These are phyloP conservation scores for Mycena vulgaris DNA, from an alignment of 768 basidiomycete species.

Conservation along the genomic window DNA sequence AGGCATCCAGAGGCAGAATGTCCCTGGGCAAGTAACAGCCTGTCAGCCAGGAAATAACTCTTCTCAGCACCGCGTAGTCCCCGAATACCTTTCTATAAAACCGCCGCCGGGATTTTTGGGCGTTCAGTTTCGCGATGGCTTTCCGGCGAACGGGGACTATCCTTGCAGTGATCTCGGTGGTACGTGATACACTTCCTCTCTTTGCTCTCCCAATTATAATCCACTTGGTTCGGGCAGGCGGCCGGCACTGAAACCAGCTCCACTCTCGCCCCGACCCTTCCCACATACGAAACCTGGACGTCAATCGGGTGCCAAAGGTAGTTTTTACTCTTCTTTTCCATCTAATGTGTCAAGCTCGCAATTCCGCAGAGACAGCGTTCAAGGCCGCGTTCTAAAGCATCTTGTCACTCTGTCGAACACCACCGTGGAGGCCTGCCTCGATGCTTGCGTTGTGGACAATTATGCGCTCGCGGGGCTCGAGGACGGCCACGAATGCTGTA, in stretches of 20 bases:
- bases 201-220: not conserved
- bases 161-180: not conserved
- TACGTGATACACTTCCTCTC: not conserved
- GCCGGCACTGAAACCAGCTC: not conserved
- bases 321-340: not conserved
- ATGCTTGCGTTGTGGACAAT: slow-evolving; percentile 4
- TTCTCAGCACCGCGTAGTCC: not conserved
- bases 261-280: not conserved
- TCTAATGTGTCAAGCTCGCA: too few relatives aligned
- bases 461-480: slow-evolving; percentile 6
- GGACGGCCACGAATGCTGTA: slow-evolving; percentile 8
- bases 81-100: not conserved
- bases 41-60: not conserved
- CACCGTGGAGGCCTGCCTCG: slow-evolving; percentile 8
- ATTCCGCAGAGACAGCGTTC: not conserved
- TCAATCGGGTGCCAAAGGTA: slow-evolving; percentile 5
- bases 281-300: not conserved
- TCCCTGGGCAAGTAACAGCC: not conserved
- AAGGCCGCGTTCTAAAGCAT: slow-evolving; percentile 3
- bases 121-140: not conserved
- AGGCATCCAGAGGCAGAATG: not conserved
- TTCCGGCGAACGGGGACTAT: not conserved
- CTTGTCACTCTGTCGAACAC: not conserved
- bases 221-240: not conserved
- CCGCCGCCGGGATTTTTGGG: not conserved